These are phyloP conservation scores for Galeopsis tetrahit DNA, from an alignment of 257 asterid genomes.

Conservation along the genomic window DNA sequence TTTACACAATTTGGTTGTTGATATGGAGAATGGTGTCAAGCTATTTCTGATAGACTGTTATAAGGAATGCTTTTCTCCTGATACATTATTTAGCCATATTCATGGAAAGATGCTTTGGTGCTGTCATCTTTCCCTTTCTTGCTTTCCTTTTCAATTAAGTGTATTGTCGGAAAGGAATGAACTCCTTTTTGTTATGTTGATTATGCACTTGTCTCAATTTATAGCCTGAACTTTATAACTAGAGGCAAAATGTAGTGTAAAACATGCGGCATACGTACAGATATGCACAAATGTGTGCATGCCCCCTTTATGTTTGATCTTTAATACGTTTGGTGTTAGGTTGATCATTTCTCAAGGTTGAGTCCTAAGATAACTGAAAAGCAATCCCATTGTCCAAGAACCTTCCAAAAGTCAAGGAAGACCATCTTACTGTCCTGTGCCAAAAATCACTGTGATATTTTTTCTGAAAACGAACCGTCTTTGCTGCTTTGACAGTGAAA, in stretches of 20 bases:
- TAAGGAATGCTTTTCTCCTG: background rate
- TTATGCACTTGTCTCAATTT: background rate
- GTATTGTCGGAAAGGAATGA: slow-evolving; percentile 4
- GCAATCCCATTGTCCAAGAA: background rate
- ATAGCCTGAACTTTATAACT: background rate
- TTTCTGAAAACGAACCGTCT: background rate
- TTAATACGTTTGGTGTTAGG: background rate
- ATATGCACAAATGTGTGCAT: background rate
- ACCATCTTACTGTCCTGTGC: slow-evolving; percentile 3
- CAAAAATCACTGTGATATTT: background rate
- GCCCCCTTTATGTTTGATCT: background rate
- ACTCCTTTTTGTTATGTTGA: background rate
- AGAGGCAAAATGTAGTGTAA: slow-evolving; percentile 3
- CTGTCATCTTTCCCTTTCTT: background rate
- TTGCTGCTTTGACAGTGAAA: background rate
- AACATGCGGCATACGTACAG: background rate
- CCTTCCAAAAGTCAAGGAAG: background rate
- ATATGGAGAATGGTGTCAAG: slow-evolving; percentile 4
- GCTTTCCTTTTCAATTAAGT: background rate
- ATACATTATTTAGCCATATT: background rate
- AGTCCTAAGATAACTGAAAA: background rate
- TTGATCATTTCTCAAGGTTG: background rate
- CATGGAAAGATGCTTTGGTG: background rate
- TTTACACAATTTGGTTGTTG: background rate
- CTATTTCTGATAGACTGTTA: slow-evolving; percentile 4